These are phyloP conservation scores for Moringa oleifera DNA, from an alignment of 345 rosid species.

Conservation along the genomic window DNA sequence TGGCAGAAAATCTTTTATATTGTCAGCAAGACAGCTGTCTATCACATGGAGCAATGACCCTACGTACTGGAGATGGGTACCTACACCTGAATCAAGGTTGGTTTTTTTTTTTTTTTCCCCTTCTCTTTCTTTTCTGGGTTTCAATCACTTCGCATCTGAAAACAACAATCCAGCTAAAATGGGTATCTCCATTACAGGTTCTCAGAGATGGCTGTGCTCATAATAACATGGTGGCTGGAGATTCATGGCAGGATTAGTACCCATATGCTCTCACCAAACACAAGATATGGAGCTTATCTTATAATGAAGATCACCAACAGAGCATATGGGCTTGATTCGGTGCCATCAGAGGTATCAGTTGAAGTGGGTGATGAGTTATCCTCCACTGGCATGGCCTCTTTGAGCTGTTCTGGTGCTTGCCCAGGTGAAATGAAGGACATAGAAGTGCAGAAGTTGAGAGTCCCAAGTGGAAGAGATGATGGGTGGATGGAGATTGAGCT, in stretches of 20 bases:
- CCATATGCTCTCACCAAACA: constrained; percentile 35
- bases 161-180: no score
- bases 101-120: neutral
- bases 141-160: neutral
- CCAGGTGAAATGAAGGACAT: neutral
- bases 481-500: constrained; percentile 85
- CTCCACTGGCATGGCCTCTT: neutral
- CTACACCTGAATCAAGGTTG: constrained; percentile 50
- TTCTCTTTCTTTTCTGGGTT: no score
- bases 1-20: constrained; percentile 40
- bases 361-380: constrained; percentile 17
- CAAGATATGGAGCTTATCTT: constrained; percentile 47
- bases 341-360: constrained; percentile 38
- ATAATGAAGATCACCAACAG: constrained; percentile 29
- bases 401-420: constrained; percentile 5
- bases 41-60: constrained; percentile 48
- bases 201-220: constrained; percentile 32
- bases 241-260: constrained; percentile 35
- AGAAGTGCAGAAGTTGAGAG: neutral
- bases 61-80: constrained; percentile 51
- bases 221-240: constrained; percentile 37
- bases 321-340: constrained; percentile 46
- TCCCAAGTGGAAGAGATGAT: constrained; percentile 33
- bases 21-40: constrained; percentile 67
- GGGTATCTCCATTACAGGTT: constrained; percentile 33